These are phyloP conservation scores for Trichocladium uniseriatum DNA, from an alignment of 495 filamentous ascomycete genomes.

Conservation along the genomic window DNA sequence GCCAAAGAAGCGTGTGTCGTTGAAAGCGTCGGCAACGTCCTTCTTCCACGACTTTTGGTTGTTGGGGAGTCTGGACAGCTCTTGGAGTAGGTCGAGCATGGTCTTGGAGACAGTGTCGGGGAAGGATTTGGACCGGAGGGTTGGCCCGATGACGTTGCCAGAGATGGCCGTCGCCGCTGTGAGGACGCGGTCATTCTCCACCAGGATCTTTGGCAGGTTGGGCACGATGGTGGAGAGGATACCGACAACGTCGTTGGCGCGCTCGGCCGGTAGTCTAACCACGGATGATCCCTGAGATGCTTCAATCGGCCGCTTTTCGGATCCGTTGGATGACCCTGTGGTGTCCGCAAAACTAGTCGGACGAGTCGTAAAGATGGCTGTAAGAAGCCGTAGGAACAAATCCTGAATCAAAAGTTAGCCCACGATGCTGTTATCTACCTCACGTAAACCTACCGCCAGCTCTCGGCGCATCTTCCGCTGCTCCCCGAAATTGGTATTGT, in stretches of 20 bases:
- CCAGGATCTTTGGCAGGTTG: conserved; percentile 73
- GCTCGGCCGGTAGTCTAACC: conserved; percentile 25
- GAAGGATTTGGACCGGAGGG: conserved; percentile 75
- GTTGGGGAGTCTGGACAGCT: conserved; percentile 64
- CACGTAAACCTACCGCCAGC: conserved; percentile 62
- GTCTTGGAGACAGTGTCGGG: conserved; percentile 72
- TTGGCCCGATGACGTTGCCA: conserved; percentile 70
- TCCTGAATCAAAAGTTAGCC: conserved; percentile 49
- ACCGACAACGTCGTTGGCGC: conserved; percentile 67
- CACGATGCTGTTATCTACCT: too few species aligned
- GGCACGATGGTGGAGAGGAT: conserved; percentile 73
- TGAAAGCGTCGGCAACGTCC: conserved; percentile 84
- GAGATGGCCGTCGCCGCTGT: conserved; percentile 72
- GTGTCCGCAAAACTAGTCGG: conserved; percentile 57
- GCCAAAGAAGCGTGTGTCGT: conserved; percentile 75
- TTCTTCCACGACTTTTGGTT: conserved; percentile 89
- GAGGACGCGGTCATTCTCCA: conserved; percentile 74
- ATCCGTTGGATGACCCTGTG: conserved; percentile 17
- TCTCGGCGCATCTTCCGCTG: conserved; percentile 90
- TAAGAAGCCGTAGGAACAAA: conserved; percentile 74
- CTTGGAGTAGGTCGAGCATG: conserved; percentile 63
- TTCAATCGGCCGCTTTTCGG: conserved; percentile 22
- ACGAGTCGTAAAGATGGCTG: conserved; percentile 83
- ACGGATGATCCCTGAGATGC: conserved; percentile 18
- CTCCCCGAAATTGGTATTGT: conserved; percentile 96